A percentile compares a stretch with the other conserved stretches of the same genome.
phyloP scores from a whole-genome alignment of 108 stramenopile species.

The Cylindrotheca fusiformis region DNA sequence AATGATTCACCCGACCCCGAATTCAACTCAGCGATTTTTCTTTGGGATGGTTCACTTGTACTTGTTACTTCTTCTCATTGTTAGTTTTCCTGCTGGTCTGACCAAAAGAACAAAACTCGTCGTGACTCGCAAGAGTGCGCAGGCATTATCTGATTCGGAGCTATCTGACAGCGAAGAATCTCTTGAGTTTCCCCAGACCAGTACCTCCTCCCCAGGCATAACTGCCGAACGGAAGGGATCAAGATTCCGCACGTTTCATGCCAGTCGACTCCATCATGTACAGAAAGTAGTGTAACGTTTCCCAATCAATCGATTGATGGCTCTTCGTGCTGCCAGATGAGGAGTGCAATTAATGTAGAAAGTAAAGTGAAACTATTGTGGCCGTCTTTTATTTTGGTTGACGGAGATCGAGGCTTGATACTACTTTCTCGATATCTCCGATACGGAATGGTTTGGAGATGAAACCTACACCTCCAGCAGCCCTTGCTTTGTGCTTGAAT shows the following conservation, averaged over 20 bases:
- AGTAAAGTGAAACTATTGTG: too few relatives aligned
- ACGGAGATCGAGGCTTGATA: too few relatives aligned
- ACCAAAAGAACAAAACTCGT: conserved; percentile 45
- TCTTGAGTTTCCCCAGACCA: too few relatives aligned
- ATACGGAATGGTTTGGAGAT: conserved; percentile 37
- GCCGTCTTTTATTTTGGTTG: too few relatives aligned
- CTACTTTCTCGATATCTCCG: conserved; percentile 17
- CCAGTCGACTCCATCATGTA: too few relatives aligned
- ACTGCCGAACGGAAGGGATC: too few relatives aligned
- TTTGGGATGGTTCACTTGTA: conserved; percentile 76
- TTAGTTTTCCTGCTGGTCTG: conserved; percentile 69
- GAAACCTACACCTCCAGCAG: conserved; percentile 22
- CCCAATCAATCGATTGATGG: too few relatives aligned
- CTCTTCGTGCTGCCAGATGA: too few relatives aligned
- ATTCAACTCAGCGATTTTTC: conserved; percentile 57
- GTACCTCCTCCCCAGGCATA: too few relatives aligned
- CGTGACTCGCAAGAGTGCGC: conserved; percentile 25
- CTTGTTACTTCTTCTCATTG: conserved; percentile 70
- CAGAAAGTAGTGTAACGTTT: too few relatives aligned
- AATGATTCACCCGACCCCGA: conserved; percentile 57
- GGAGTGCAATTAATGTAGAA: too few relatives aligned
- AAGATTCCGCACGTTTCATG: too few relatives aligned
- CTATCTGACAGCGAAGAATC: conserved; percentile 27
- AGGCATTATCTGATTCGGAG: conserved; percentile 26
- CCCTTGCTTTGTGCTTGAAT: conserved; percentile 19